Base-by-base conservation (phyloP, 192 early-diverging fungal genomes). In the Spinellus fusiger region DNA sequence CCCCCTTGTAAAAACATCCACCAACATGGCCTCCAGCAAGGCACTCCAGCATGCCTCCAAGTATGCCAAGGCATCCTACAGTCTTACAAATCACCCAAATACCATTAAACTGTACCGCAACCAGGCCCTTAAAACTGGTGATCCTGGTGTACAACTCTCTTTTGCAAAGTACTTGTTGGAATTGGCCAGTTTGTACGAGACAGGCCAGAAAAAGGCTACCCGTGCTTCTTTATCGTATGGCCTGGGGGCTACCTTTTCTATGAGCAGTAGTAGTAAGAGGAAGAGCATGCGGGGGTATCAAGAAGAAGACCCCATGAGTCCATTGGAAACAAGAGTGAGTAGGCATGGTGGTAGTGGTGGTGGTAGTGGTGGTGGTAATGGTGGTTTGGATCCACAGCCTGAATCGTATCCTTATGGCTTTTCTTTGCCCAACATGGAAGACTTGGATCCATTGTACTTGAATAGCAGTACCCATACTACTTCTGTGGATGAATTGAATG, bases 101-200 rank as follows among this genome's bases (percentile, higher is more conserved):
- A 56, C 68, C 7, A 65, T 89, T 34, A 76, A 80, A 57, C 81
- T 83, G 63, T 92, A 90, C 59, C 85, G 89, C 4, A 84, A 88
- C 38, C 81, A 82, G 34, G 90, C 87, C 12, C 82, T 83, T 66
- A 90, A 88, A 71, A 88, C 87, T 35, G 83, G 87, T 59, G 87
- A 92, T 68, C 75, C 83, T 28, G 72, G 68, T 7, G 84, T 87
- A 44, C 89, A 92, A 75, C 31, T 88, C 32, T 82, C 83, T 29
- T 92, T 84, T 67, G 89, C 89, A 55, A 86, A 89, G 71, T 92
- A 86, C 62, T 67, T 92, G 34, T 64, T 92, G 27, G 79, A 88
- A 74, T 82, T 86, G 46, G 81, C 83, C 25, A 75, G 79, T 12
- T 47, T 66, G 4, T 73, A 73, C n/a, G 64, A 71, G 28, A 31